A percentile compares a stretch with the other conserved stretches of the same genome.
Evolutionary conservation across 345 rosid species (phyloP).

Genomic region (Syzygium aqueum): DNA sequence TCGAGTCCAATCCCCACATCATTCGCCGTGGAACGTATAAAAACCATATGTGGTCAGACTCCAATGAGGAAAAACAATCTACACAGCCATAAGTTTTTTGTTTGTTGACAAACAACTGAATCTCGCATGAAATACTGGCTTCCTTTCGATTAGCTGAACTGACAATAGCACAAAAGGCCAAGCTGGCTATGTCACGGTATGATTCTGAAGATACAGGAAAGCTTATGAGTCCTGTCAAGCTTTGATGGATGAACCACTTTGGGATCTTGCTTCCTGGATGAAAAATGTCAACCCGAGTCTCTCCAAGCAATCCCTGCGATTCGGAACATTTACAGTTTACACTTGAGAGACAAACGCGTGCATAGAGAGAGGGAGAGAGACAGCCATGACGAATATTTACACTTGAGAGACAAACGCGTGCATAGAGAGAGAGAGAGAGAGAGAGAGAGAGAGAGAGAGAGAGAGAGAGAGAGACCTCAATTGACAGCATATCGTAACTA

Average conservation of each 20-base stretch:
- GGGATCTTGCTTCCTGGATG: conserved; percentile 1
- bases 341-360: too few relatives aligned
- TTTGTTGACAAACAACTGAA: background rate
- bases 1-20: background rate
- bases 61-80: background rate
- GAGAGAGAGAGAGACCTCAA: background rate
- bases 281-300: background rate
- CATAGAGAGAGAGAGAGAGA: too few relatives aligned
- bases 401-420: too few relatives aligned
- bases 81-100: background rate
- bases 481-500: background rate
- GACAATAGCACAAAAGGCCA: background rate
- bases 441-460: background rate
- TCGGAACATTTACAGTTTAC: background rate
- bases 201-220: background rate
- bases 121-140: background rate
- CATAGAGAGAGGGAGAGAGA: too few relatives aligned
- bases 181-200: background rate
- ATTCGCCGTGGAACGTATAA: background rate
- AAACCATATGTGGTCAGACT: background rate
- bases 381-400: too few relatives aligned
- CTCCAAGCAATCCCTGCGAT: background rate
- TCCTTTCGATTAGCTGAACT: background rate
- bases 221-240: background rate
- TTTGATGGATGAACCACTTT: background rate